Evolutionary conservation across 2,329 filamentous ascomycete genomes (phyloP).

Genomic region (Fusarium xylarioides): DNA sequence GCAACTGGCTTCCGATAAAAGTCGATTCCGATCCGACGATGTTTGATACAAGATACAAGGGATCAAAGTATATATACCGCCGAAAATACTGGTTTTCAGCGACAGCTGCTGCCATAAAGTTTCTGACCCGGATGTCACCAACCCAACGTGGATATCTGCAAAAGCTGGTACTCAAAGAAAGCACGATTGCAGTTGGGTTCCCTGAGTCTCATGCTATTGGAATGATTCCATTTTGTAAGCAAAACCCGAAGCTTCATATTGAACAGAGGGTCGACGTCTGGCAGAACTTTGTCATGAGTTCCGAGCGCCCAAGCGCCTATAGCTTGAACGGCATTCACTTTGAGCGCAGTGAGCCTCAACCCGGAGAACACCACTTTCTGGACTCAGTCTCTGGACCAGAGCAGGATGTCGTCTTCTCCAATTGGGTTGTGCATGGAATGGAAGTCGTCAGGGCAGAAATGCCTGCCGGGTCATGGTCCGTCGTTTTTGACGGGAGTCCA

Average conservation of each 20-base stretch:
- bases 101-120: not conserved
- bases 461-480: not conserved
- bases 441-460: not conserved
- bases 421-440: not conserved
- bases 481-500: not conserved
- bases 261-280: conserved; percentile 13
- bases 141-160: not conserved
- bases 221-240: conserved; percentile 11
- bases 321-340: rapidly evolving
- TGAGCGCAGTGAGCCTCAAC: rapidly evolving
- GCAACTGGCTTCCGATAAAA: not conserved
- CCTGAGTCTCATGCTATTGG: not conserved
- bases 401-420: not conserved
- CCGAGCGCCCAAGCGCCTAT: rapidly evolving
- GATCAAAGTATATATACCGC: not conserved
- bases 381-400: not conserved
- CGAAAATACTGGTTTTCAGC: conserved; percentile 3
- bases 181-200: not conserved
- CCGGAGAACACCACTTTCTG: rapidly evolving
- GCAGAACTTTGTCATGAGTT: not conserved
- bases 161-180: not conserved
- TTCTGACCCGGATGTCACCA: not conserved
- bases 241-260: conserved; percentile 8
- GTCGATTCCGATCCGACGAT: too few relatives aligned
- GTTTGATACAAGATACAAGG: not conserved